Evolutionary conservation across 768 basidiomycete genomes (phyloP), one percentile per base, ranked within the genome.

Genomic region (Sporobolomyces pararoseus): DNA sequence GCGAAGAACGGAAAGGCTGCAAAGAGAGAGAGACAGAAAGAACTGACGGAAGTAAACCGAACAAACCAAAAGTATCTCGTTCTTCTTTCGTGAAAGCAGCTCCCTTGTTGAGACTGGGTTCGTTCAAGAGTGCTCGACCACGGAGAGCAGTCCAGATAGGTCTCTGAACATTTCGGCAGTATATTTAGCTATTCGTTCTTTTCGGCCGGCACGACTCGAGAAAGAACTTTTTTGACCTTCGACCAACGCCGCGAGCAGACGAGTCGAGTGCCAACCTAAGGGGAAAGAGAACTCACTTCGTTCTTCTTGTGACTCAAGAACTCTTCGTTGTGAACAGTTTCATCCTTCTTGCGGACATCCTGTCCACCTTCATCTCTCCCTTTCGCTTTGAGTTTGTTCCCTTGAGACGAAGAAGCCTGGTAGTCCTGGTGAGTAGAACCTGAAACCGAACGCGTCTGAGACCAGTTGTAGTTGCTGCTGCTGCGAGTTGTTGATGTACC

Each of bases 21-120:
- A n/a, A 13, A 32, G 10, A 35, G 53, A 47, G 13, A 12, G 10
- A 21, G 46, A 23, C 3, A 23, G n/a, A 37, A 1, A 9, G 10
- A 25, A 80, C 80, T 59, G 78, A 79, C 70, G 80, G 81, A n/a
- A 82, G 68, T 69, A 80, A 75, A 17, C 81, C 81, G 47, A 77
- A 71, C 5, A 83, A 70, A 2, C 87, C 88, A 65, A 95, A 89
- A 1, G 82, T 83, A 55, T 84, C 83, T 47, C 91, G 83, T 79
- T 95, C 91, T 14, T 82, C 77, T 12, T 76, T 55, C 0, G 86
- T 85, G 80, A 92, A 93, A 2, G 84, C 89, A 12, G 87, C 89
- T 21, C 91, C 91, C 76, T 82, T 81, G 75, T 80, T 80, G 47
- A 76, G 57, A 25, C 53, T 25, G 21, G 68, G 72, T 42, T 64